These are phyloP conservation scores for Triangularia verruculosa DNA, from an alignment of 2,329 filamentous ascomycete genomes.

Conservation along the genomic window DNA sequence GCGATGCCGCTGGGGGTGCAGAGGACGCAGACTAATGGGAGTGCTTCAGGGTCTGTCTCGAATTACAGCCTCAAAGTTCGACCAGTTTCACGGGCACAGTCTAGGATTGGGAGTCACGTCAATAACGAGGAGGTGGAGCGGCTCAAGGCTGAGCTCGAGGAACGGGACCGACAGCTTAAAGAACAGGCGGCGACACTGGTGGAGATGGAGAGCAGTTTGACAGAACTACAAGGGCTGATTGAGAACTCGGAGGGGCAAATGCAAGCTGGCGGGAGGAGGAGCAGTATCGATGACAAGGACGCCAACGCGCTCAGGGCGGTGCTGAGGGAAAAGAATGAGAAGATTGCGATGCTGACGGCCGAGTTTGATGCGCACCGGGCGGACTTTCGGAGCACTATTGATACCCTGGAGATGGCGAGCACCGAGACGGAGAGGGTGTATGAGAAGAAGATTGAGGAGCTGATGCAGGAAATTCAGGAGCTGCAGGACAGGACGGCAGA, in stretches of 20 bases:
- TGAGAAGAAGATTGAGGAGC: constrained; percentile 83
- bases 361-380: constrained; percentile 95
- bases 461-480: constrained; percentile 80
- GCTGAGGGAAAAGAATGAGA: constrained; percentile 92
- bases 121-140: constrained; percentile 71
- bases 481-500: constrained; percentile 80
- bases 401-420: constrained; percentile 92
- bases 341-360: constrained; percentile 85
- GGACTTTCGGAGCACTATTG: constrained; percentile 94
- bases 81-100: constrained; percentile 48
- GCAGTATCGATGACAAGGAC: constrained; percentile 66
- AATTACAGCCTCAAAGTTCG: constrained; percentile 53
- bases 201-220: constrained; percentile 86
- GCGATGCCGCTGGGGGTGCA: constrained; percentile 50
- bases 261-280: constrained; percentile 37
- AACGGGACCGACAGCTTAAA: constrained; percentile 81
- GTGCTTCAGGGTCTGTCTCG: constrained; percentile 52
- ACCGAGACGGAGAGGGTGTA: constrained; percentile 95
- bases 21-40: constrained; percentile 53
- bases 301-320: constrained; percentile 73
- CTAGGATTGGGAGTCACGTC: constrained; percentile 28
- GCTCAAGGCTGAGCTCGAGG: constrained; percentile 71
- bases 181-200: constrained; percentile 79
- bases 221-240: constrained; percentile 72
- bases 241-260: constrained; percentile 49